Evolutionary conservation across 805 yeast species (phyloP), one percentile per base, ranked within the genome.

Genomic region (Kazachstania martiniae): DNA sequence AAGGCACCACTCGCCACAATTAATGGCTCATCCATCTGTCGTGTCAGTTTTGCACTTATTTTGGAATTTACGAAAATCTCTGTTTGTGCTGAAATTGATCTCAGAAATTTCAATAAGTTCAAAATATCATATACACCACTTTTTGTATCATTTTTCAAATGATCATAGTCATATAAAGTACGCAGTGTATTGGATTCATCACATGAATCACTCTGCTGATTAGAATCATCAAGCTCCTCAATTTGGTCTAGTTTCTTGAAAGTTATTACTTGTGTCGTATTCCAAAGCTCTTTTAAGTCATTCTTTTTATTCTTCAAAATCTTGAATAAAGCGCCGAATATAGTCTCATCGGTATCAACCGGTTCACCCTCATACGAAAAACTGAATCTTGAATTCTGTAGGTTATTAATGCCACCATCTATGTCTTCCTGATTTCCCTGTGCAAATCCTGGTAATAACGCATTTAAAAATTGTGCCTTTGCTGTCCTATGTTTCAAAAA

Each of bases 1-100:
- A 89, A 52, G 2, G 82, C 70, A 0, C 89, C 91, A 51, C 94
- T 75, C 0, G 93, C 89, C 18, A 89, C 89, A 12, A 86, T 67
- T 33, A 87, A 60, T 0, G 94, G 91, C 41, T 89, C 96, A 44
- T 87, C 95, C 27, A 89, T 56, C 55, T 87, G 96, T 30, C 93
- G 63, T 35, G 81, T 79, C 33, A 91, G 61, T 52, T 87, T 89
- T 1, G 93, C 93, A 5, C 94, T 77, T 13, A 89, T 53, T 47
- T 86, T 86, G 57, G 84, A 74, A 50, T 83, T 86, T 44, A 77
- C 59, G 47, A 85, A 87, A 9, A 46, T 47, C n/a, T 51, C 59
- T 8, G 28, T 24, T 12, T 31, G 28, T 12, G 27, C 23, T 38
- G 40, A 10, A 49, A 34, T 31, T 44, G 41, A 31, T 65, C 66